phyloP scores from a whole-genome alignment of 495 filamentous ascomycete genomes.

The Acidiella bohemica region DNA sequence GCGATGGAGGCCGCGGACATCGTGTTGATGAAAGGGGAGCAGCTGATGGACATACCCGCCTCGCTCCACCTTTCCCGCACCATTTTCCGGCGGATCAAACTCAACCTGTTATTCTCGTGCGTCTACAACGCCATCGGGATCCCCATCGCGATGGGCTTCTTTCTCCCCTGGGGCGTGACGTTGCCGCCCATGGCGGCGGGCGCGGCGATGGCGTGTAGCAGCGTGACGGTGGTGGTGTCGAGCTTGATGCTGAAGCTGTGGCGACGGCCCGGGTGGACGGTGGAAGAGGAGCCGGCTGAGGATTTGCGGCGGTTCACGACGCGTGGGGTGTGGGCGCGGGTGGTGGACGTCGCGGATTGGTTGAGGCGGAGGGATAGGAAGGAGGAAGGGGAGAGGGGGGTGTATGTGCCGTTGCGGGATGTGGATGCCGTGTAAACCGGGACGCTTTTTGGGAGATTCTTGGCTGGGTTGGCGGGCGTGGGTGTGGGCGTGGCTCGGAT shows the following conservation, averaged over 20 bases:
- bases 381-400: constrained; percentile 19
- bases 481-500: background rate
- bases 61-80: constrained; percentile 65
- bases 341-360: constrained; percentile 29
- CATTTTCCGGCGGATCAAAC: constrained; percentile 86
- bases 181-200: constrained; percentile 92
- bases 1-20: constrained; percentile 96
- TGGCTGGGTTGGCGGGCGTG: too few relatives aligned
- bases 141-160: constrained; percentile 91
- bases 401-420: constrained; percentile 18
- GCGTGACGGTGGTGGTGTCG: constrained; percentile 78
- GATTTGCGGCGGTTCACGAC: constrained; percentile 11
- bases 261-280: constrained; percentile 82
- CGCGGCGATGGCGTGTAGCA: constrained; percentile 83
- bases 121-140: constrained; percentile 85
- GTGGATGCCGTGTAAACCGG: constrained; percentile 17
- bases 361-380: constrained; percentile 21
- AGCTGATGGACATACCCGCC: constrained; percentile 82
- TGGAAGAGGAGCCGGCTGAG: constrained; percentile 50
- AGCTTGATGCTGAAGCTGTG: constrained; percentile 77
- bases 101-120: constrained; percentile 85
- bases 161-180: constrained; percentile 76
- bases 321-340: constrained; percentile 10
- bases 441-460: background rate
- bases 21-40: constrained; percentile 84